Base-by-base conservation (phyloP, 2,329 filamentous ascomycete genomes). In the Trichoderma sp. region DNA sequence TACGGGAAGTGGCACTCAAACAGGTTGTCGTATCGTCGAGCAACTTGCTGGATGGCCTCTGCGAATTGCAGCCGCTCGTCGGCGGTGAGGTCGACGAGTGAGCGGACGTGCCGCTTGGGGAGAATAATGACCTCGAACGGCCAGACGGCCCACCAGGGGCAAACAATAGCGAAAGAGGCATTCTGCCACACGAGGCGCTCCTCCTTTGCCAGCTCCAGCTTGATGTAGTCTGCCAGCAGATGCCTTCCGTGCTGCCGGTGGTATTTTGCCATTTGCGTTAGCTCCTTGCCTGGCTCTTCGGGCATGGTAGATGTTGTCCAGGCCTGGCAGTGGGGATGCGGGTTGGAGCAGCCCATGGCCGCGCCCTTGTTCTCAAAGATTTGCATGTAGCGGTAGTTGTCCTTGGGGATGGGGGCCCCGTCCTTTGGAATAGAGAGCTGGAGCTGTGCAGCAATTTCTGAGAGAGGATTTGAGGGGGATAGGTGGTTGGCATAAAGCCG, bases 311-410 rank as follows among this genome's bases (percentile, higher is more conserved):
- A 97, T 0, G 94, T 97, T 2, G 93, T 96, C 96, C 96, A 99
- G 71, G 97, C 86, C 79, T 99, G 96, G 69, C 96, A 95, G 81
- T 99, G 96, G 0, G 96, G 96, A 79, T 99, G 96, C 0, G 96
- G 96, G 79, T 99, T 99, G 1, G 95, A 98, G 83, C 96, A 99
- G 63, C 96, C 96, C 96, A 99, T 99, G 13, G 95, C 93, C 1
- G 92, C 89, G 63, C 96, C 96, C 82, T 99, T 99, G 84, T 99
- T 99, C 82, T 99, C 96, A 72, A 99, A 99, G 72, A 99, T 98
- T 78, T 99, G 96, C 94, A 99, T 97, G 82, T 97, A 98, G 66
- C 91, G 89, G 75, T 97, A 93, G 80, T 97, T 93, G 65, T 91
- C 87, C 63, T 85, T 88, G 5, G 93, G 90, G 1, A 74, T 55